Base-by-base conservation (phyloP, 306 rosid species). In the Bauhinia variegata region DNA sequence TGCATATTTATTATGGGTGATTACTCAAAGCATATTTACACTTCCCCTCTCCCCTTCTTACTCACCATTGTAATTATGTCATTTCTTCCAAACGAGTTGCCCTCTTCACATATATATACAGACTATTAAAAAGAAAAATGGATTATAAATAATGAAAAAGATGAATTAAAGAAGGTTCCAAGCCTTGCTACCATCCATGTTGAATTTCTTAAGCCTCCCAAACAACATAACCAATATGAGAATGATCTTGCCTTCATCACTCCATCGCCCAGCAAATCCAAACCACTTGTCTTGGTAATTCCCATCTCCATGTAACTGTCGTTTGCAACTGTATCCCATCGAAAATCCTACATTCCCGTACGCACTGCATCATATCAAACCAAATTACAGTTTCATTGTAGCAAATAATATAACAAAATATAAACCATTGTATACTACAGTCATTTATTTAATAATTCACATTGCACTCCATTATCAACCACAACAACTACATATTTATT, bases 191-290 rank as follows among this genome's bases (percentile, higher is more conserved):
- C 80, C 79, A 44, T 74, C 54, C 78, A 75, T 80, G 23, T 70
- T 75, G 67, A 80, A 75, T 44, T 80, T 80, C 77, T 79, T 79
- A 6, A 79, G 84, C 34, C 80, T 79, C 48, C 84, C 84, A n/a
- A 70, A 75, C 0, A 75, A 48, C 84, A 80, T 80, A 15, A 80
- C 71, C 4, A 70, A 0, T 0, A 79, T 75, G 8, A 80, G 75
- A 66, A 75, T 48, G 7, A 60, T 65, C 68, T 79, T 79, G 0
- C 84, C 84, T 8, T 65, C 51, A 15, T 55, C 47, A 18, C 80
- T 75, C 78, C 80, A 71, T 56, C 32, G 71, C 7, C 80, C 80
- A 3, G 36, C 67, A 42, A 75, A 80, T 47, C 80, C 84, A 65
- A 62, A 13, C 77, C 68, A 71, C 15, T 54, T 65, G 43, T 75